Evolutionary conservation across 2,329 filamentous ascomycete species (phyloP).

Genomic region (Cercospora brassicicola): DNA sequence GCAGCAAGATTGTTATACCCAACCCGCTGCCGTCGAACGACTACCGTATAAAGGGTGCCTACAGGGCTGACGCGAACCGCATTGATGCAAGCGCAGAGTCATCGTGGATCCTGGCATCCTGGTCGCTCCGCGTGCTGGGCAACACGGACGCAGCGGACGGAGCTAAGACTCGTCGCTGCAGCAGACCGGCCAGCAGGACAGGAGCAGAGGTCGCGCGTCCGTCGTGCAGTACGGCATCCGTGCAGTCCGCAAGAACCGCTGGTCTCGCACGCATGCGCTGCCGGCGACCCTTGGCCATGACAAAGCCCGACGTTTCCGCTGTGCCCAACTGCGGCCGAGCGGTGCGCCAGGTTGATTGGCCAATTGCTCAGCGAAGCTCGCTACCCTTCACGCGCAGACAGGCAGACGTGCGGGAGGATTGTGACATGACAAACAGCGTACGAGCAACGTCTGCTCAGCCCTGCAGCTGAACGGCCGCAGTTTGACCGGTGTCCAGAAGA

Average conservation of each 20-base stretch:
- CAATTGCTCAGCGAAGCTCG: not conserved
- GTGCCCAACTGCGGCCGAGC: not conserved
- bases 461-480: not conserved
- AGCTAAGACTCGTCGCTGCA: not conserved
- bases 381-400: not conserved
- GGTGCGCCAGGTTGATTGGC: not conserved
- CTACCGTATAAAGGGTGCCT: not conserved
- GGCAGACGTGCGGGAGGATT: not conserved
- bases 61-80: conserved; percentile 5
- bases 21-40: not conserved
- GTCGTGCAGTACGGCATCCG: not conserved
- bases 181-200: not conserved
- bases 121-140: not conserved
- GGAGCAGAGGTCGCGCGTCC: not conserved
- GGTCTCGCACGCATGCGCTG: not conserved
- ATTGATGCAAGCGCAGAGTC: conserved; percentile 11
- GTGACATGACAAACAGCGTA: not conserved
- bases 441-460: not conserved
- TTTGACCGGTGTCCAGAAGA: not conserved
- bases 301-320: not conserved
- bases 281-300: not conserved
- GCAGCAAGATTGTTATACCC: not conserved
- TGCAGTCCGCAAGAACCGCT: not conserved
- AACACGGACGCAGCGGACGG: not conserved
- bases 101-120: not conserved